Percentiles rank a stretch among this genome's conserved stretches.
These are phyloP conservation scores for Neostapfia colusana DNA, from an alignment of 176 grass and related monocot species.

Conservation along the genomic window DNA sequence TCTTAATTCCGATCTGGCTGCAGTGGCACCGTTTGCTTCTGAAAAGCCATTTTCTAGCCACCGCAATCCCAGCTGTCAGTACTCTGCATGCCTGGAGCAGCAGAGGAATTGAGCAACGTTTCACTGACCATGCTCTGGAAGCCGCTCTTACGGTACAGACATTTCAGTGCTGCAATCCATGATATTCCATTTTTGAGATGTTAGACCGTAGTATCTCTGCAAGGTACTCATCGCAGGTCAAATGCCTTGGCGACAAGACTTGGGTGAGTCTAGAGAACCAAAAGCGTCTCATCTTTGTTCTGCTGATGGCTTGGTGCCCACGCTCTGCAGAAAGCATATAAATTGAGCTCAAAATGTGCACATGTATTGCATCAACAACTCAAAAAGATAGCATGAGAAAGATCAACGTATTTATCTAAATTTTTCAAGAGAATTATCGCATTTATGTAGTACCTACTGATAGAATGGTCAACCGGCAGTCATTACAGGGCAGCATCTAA, in stretches of 20 bases:
- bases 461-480: too few species aligned
- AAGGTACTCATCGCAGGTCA: conserved; percentile 71
- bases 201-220: conserved; percentile 69
- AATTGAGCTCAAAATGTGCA: not conserved
- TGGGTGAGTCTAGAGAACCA: conserved; percentile 37
- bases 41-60: conserved; percentile 14
- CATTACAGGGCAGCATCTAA: too few species aligned
- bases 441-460: too few species aligned
- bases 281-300: conserved; percentile 10
- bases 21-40: not conserved
- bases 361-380: not conserved
- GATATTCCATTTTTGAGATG: conserved; percentile 16
- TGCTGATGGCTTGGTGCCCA: conserved; percentile 42
- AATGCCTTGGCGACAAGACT: conserved; percentile 22
- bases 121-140: conserved; percentile 1
- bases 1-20: not conserved
- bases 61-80: not conserved
- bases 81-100: not conserved
- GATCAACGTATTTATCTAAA: too few species aligned
- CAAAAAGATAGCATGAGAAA: too few species aligned
- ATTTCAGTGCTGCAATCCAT: conserved; percentile 61
- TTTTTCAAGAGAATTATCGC: too few species aligned
- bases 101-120: conserved; percentile 18
- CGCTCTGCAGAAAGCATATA: conserved; percentile 36
- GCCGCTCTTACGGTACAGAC: conserved; percentile 48